phyloP scores from a whole-genome alignment of 2,329 filamentous ascomycete genomes.

The Metarhizium guizhouense region DNA sequence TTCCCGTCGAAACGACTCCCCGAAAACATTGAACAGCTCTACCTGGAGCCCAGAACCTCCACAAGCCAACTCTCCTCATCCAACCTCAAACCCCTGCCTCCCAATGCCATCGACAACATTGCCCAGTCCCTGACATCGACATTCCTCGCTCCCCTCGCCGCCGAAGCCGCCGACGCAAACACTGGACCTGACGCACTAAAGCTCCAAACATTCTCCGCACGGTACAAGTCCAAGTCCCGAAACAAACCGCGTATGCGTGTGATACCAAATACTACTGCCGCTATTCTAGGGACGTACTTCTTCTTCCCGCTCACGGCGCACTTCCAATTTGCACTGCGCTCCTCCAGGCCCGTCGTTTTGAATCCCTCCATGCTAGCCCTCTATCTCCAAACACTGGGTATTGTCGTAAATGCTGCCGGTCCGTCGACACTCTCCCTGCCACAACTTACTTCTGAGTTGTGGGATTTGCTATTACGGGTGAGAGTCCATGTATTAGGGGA shows the following conservation, averaged over 20 bases:
- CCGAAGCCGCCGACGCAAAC: slow-evolving; percentile 67
- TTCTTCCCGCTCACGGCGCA: slow-evolving; percentile 81
- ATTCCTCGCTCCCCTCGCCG: slow-evolving; percentile 75
- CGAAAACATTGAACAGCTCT: slow-evolving; percentile 62
- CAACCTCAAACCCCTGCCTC: slow-evolving; percentile 40
- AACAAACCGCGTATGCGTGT: slow-evolving; percentile 37
- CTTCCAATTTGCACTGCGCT: slow-evolving; percentile 57
- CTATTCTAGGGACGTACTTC: slow-evolving; percentile 65
- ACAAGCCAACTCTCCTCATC: slow-evolving; percentile 10
- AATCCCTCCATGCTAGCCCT: slow-evolving; percentile 68
- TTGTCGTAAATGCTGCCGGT: slow-evolving; percentile 76
- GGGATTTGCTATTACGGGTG: slow-evolving; percentile 68
- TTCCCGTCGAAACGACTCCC: slow-evolving; percentile 82
- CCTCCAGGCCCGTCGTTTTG: slow-evolving; percentile 51
- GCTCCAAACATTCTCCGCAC: slow-evolving; percentile 76
- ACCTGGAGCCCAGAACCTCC: slow-evolving; percentile 32
- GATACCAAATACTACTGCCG: slow-evolving; percentile 69
- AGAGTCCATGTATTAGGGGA: slow-evolving; percentile 53
- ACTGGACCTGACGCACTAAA: slow-evolving; percentile 81
- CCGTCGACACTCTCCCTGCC: slow-evolving; percentile 68
- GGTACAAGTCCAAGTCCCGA: slow-evolving; percentile 25
- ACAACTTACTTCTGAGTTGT: slow-evolving; percentile 75
- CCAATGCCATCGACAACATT: slow-evolving; percentile 58
- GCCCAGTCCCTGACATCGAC: slow-evolving; percentile 57
- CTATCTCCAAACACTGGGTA: slow-evolving; percentile 76